Percentiles rank a stretch among this genome's conserved stretches.
Evolutionary conservation across 2,329 filamentous ascomycete genomes (phyloP).

Genomic region (Cladorrhinum sp.): DNA sequence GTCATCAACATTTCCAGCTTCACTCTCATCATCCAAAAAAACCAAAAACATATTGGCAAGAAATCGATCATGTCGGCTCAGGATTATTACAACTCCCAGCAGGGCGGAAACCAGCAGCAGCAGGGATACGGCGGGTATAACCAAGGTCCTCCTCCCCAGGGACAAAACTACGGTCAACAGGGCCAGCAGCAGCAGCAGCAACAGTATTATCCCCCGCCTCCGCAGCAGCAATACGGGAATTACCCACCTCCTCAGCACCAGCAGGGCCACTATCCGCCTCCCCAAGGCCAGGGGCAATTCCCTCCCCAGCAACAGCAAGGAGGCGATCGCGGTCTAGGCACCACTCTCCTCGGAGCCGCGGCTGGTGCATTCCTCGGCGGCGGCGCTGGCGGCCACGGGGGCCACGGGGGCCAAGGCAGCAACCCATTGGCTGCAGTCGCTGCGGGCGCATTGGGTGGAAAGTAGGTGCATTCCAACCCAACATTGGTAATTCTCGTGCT

Average conservation of each 20-base stretch:
- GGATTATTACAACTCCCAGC: slow-evolving; percentile 13
- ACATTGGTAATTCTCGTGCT: slow-evolving; percentile 4
- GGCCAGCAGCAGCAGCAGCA: neutral
- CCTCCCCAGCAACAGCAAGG: neutral
- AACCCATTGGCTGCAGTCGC: neutral
- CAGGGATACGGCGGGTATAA: slow-evolving; percentile 12
- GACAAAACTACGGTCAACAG: slow-evolving; percentile 7
- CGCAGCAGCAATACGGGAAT: slow-evolving; percentile 7
- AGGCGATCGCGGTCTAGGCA: slow-evolving; percentile 12
- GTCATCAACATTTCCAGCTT: neutral
- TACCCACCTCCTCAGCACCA: neutral
- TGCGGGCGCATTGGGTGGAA: slow-evolving; percentile 4
- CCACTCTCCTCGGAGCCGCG: slow-evolving; percentile 32
- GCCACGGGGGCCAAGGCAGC: neutral
- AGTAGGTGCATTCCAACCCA: slow-evolving; percentile 11
- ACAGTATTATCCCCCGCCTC: neutral
- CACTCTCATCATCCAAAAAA: neutral
- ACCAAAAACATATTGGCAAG: neutral
- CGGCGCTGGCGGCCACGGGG: slow-evolving; percentile 5
- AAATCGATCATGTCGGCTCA: slow-evolving; percentile 15
- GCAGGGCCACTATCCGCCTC: neutral
- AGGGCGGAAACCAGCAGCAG: slow-evolving; percentile 1
- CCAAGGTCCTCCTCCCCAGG: slow-evolving; percentile 1
- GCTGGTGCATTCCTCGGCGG: slow-evolving; percentile 9
- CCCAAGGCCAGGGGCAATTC: neutral